Evolutionary conservation across 1,284 basidiomycete genomes (phyloP), one percentile per base, ranked within the genome.

Genomic region (Puccinia horiana): DNA sequence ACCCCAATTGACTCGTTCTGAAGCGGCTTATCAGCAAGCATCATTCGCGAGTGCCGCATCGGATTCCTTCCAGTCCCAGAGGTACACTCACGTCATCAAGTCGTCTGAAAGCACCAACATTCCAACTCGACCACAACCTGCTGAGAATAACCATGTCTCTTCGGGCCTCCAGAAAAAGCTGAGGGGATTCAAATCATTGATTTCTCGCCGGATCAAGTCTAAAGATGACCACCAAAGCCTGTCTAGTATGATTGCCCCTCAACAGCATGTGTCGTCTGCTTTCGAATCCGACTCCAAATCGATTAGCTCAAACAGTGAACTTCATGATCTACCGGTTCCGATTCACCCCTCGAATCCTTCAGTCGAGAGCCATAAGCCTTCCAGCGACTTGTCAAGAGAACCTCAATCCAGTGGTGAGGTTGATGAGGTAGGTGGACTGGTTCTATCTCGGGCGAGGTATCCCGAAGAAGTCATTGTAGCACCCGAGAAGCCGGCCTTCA

Each of bases 131-230:
- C 44, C 69, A 72, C 63, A 65, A 72, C 44, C 47, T 72, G 42
- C 44, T 40, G 69, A 72, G n/a, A 42, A 52, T 20, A 42, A 3
- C 37, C 65, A 9, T 42, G 23, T 29, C 65, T 11, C 69, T 4
- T 72, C 69, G 11, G 69, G 44, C 8, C 69, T 72, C 14, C 69
- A 72, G 69, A 72, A 52, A 23, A 72, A 35, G 69, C 18, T 72
- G 12, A 72, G 69, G 32, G 69, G 69, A 3, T 49, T 72, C 26
- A 72, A 72, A 52, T 72, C 69, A 9, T 18, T 72, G 12, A 72
- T 72, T 49, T 72, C 69, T 32, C 69, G 69, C 32, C 69, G 69
- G 12, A 47, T 18, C 4, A 72, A 49, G 69, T 8, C 18, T 18
- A 72, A 72, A 52, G 69, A 72, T 1, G 69, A 72, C 4, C 65